A percentile compares a stretch with the other conserved stretches of the same genome.
Conservation (phyloP, 1,139 yeast genomes). For the Kodamaea arcana region DNA sequence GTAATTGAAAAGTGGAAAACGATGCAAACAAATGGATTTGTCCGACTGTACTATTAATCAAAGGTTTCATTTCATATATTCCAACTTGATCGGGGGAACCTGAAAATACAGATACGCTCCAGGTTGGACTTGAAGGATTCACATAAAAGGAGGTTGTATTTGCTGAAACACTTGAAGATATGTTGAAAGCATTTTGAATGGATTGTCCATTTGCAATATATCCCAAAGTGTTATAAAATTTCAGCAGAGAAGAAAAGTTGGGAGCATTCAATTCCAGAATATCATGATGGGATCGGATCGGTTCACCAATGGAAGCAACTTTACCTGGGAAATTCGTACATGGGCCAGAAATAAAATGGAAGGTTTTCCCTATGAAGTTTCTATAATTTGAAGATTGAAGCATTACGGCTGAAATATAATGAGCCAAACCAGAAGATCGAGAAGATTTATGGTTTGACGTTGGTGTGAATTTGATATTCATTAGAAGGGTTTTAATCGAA, state of each 20-base stretch:
- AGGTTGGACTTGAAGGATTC: slow-evolving; percentile 19
- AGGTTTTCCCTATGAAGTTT: slow-evolving; percentile 23
- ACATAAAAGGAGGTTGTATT: slow-evolving; percentile 26
- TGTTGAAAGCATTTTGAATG: slow-evolving; percentile 17
- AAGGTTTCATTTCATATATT: slow-evolving; percentile 34
- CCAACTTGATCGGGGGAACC: slow-evolving; percentile 43
- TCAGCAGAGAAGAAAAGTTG: slow-evolving; percentile 22
- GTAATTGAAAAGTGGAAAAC: slow-evolving; percentile 22
- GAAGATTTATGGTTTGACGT: slow-evolving; percentile 27
- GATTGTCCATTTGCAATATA: slow-evolving; percentile 29
- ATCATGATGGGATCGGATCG: slow-evolving; percentile 34
- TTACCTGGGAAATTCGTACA: slow-evolving; percentile 33
- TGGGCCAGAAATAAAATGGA: slow-evolving; percentile 34
- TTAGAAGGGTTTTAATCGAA: slow-evolving; percentile 12
- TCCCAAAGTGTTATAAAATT: slow-evolving; percentile 26
- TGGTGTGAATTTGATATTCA: slow-evolving; percentile 19
- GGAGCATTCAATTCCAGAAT: slow-evolving; percentile 28
- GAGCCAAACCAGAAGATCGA: slow-evolving; percentile 32
- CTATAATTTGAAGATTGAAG: slow-evolving; percentile 17
- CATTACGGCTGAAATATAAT: slow-evolving; percentile 20
- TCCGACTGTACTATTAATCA: slow-evolving; percentile 30
- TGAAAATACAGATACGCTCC: slow-evolving; percentile 29
- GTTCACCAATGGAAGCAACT: slow-evolving; percentile 17
- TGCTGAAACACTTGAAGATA: slow-evolving; percentile 15
- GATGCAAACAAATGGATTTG: slow-evolving; percentile 23